A percentile compares a stretch with the other conserved stretches of the same genome.
Conservation (phyloP, 441 rosid species). For the Eutrema salsugineum region DNA sequence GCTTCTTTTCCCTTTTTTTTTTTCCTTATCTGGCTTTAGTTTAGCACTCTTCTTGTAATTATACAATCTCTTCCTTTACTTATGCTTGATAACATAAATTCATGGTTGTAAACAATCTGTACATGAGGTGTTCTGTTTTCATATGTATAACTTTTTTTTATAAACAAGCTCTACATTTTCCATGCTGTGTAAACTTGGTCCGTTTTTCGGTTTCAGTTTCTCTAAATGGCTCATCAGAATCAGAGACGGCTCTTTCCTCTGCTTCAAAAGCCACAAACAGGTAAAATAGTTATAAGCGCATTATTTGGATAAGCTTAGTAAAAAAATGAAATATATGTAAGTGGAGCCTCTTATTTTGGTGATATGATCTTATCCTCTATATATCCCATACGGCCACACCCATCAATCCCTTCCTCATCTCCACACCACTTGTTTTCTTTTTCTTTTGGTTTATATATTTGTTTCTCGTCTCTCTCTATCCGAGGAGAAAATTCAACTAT, state of each 20-base stretch:
- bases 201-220: not conserved
- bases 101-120: not conserved
- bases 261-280: conserved; percentile 10
- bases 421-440: conserved; percentile 19
- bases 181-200: not conserved
- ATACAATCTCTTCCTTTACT: not conserved
- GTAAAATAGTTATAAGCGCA: not conserved
- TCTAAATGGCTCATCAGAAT: conserved; percentile 10
- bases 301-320: conserved; percentile 14
- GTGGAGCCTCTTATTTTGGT: conserved; percentile 12
- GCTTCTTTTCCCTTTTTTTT: too few relatives aligned
- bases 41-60: not conserved
- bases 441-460: not conserved
- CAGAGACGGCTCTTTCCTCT: not conserved
- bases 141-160: not conserved
- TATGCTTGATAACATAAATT: not conserved
- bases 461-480: not conserved
- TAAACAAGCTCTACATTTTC: not conserved
- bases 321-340: not conserved
- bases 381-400: not conserved
- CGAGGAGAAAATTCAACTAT: not conserved
- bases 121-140: not conserved
- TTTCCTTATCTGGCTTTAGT: not conserved
- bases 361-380: conserved; percentile 24
- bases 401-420: conserved; percentile 8